Evolutionary conservation across 2,329 filamentous ascomycete genomes (phyloP).

Genomic region (Fusarium ambrosium): DNA sequence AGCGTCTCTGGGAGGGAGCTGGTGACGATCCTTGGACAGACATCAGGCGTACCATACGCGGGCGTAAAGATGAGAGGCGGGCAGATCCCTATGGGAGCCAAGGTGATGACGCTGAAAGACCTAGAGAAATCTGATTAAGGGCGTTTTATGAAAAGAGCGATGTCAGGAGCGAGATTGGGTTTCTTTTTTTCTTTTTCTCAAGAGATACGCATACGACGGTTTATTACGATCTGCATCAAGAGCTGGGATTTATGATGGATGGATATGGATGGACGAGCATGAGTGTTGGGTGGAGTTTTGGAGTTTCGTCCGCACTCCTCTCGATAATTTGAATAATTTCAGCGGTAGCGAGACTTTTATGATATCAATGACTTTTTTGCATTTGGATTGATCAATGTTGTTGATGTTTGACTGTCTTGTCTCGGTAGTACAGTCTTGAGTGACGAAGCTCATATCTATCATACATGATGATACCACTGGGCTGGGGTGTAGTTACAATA

Average conservation of each 20-base stretch:
- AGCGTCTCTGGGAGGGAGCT: conserved; percentile 48
- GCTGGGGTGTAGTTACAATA: neutral
- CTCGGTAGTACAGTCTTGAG: neutral
- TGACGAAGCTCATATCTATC: neutral
- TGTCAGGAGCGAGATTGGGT: conserved; percentile 16
- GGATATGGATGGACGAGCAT: conserved; percentile 17
- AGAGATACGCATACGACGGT: conserved; percentile 11
- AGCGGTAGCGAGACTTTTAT: conserved; percentile 21
- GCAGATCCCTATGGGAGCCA: conserved; percentile 48
- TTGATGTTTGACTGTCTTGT: neutral
- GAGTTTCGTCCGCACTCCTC: conserved; percentile 17
- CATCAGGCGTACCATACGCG: conserved; percentile 45
- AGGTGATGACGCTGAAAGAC: conserved; percentile 52
- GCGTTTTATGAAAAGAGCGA: conserved; percentile 2
- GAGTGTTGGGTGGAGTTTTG: conserved; percentile 39
- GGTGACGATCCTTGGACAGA: conserved; percentile 47
- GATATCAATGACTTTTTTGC: conserved; percentile 29
- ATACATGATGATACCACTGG: neutral
- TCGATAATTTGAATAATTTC: conserved; percentile 13
- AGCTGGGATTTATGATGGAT: conserved; percentile 21
- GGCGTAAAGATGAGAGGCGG: conserved; percentile 42
- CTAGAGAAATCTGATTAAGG: conserved; percentile 48
- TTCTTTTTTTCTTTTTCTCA: conserved; percentile 10
- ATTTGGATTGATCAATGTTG: neutral
- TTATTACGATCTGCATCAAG: conserved; percentile 16